phyloP scores from a whole-genome alignment of 768 basidiomycete species.

The Dioszegia aurantiaca region DNA sequence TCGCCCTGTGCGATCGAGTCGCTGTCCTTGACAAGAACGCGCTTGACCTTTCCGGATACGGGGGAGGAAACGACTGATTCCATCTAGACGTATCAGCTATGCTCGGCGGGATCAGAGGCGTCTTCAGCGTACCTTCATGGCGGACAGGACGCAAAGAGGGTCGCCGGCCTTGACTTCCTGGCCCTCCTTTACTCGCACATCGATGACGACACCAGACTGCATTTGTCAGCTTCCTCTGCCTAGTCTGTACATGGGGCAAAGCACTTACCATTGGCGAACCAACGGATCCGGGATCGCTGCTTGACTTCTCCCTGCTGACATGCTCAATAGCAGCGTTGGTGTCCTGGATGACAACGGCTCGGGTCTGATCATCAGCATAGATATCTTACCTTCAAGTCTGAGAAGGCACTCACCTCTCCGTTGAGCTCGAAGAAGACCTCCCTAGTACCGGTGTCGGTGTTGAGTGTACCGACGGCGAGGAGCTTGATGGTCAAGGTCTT shows the following conservation, averaged over 20 bases:
- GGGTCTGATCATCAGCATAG: constrained; percentile 60
- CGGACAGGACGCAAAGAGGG: constrained; percentile 88
- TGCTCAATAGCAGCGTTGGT: constrained; percentile 96
- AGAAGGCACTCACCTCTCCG: constrained; percentile 67
- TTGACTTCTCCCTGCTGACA: constrained; percentile 89
- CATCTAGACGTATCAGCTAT: constrained; percentile 64
- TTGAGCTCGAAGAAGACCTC: constrained; percentile 99
- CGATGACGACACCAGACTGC: constrained; percentile 79
- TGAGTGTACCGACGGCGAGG: constrained; percentile 90
- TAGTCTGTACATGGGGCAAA: background rate
- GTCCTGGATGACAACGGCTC: constrained; percentile 93
- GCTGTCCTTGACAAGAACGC: constrained; percentile 85
- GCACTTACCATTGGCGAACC: constrained; percentile 82
- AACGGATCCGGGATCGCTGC: constrained; percentile 89
- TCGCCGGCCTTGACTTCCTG: constrained; percentile 98
- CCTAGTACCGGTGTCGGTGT: constrained; percentile 84
- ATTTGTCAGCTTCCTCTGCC: constrained; percentile 1
- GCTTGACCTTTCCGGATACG: constrained; percentile 92
- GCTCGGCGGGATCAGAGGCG: background rate
- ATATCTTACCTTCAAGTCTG: no score
- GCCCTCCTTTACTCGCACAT: constrained; percentile 96
- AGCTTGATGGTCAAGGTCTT: constrained; percentile 95
- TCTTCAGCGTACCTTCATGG: constrained; percentile 77
- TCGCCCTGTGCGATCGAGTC: constrained; percentile 96
- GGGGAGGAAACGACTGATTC: constrained; percentile 95